Percentiles rank a stretch among this genome's conserved stretches.
Conservation (phyloP, 441 rosid genomes). For the Codiaeum variegatum region DNA sequence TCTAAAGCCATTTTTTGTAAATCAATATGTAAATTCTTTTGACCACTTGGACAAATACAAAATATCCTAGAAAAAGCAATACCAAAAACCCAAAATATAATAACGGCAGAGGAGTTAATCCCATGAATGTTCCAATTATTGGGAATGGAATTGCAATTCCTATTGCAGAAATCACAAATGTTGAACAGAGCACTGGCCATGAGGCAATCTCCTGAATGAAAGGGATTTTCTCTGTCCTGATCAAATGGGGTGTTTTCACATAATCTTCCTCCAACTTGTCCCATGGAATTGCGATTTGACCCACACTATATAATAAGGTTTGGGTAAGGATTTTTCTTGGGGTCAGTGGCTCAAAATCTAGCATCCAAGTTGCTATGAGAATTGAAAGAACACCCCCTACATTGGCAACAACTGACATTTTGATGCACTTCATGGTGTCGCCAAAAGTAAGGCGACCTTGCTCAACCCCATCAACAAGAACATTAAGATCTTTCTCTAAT, state of each 20-base stretch:
- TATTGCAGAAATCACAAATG: slow-evolving; percentile 46
- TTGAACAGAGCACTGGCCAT: slow-evolving; percentile 56
- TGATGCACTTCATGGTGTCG: slow-evolving; percentile 70
- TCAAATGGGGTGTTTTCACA: slow-evolving; percentile 54
- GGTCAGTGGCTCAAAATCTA: slow-evolving; percentile 51
- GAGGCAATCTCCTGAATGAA: slow-evolving; percentile 60
- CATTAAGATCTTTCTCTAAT: slow-evolving; percentile 53
- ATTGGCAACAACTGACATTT: slow-evolving; percentile 64
- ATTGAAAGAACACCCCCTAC: slow-evolving; percentile 55
- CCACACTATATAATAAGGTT: slow-evolving; percentile 52
- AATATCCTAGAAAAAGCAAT: slow-evolving; percentile 56
- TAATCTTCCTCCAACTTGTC: slow-evolving; percentile 66
- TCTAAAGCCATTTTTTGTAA: slow-evolving; percentile 52
- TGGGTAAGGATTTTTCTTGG: slow-evolving; percentile 64
- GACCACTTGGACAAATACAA: slow-evolving; percentile 54
- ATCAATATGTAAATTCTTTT: slow-evolving; percentile 52
- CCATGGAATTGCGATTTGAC: slow-evolving; percentile 68
- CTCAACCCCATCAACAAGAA: slow-evolving; percentile 31
- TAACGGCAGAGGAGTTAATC: slow-evolving; percentile 39
- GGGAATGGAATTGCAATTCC: slow-evolving; percentile 53
- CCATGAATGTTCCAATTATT: slow-evolving; percentile 36
- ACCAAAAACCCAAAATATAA: slow-evolving; percentile 53
- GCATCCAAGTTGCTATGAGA: slow-evolving; percentile 46
- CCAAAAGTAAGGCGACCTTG: slow-evolving; percentile 63
- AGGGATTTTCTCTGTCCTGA: slow-evolving; percentile 64